A percentile compares a stretch with the other conserved stretches of the same genome.
phyloP scores from a whole-genome alignment of 1,139 yeast genomes.

The Sugiyamaella xylanicola region DNA sequence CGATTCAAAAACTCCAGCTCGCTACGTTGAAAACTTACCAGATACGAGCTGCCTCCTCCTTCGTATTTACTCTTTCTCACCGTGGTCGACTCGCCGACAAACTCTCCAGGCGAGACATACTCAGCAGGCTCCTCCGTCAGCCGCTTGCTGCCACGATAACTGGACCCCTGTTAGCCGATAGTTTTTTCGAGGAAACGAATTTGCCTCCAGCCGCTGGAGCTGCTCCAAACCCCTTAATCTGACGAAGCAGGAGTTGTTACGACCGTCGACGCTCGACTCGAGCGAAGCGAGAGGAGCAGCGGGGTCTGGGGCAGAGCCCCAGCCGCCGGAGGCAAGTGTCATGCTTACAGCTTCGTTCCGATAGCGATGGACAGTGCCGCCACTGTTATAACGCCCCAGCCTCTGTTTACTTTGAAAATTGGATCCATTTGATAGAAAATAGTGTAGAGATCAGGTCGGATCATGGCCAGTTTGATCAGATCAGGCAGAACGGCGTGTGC shows the following conservation, averaged over 20 bases:
- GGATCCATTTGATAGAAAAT: constrained; percentile 8
- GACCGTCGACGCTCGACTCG: no score
- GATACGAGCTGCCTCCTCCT: constrained; percentile 44
- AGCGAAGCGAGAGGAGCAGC: background rate
- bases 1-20: background rate
- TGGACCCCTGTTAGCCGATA: constrained; percentile 22
- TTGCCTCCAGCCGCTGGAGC: no score
- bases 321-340: no score
- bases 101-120: constrained; percentile 41
- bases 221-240: no score
- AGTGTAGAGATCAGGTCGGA: background rate
- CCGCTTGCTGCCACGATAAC: constrained; percentile 30
- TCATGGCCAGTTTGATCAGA: background rate
- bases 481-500: background rate
- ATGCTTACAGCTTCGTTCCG: constrained; percentile 28
- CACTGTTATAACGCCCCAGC: constrained; percentile 38
- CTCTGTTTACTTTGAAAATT: constrained; percentile 34
- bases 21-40: constrained; percentile 30
- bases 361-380: constrained; percentile 32
- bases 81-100: constrained; percentile 39
- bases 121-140: constrained; percentile 30
- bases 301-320: background rate
- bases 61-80: constrained; percentile 43
- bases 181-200: no score
- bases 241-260: no score